Conservation (phyloP, 495 filamentous ascomycete genomes). For the Neurospora cerealis region DNA sequence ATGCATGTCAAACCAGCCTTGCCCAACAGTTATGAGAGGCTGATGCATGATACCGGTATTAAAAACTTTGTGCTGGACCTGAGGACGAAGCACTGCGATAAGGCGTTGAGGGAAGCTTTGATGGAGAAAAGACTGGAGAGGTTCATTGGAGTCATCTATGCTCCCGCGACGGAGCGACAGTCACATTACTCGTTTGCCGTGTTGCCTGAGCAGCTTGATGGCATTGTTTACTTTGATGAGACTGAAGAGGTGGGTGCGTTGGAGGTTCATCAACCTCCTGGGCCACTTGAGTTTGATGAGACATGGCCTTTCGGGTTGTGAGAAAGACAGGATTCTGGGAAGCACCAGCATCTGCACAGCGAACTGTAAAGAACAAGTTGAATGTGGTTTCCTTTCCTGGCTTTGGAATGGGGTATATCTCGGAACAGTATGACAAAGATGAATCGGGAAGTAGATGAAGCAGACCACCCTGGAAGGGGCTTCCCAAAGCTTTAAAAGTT, state of each 20-base stretch:
- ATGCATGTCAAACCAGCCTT: slow-evolving; percentile 30
- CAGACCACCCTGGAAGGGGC: background rate
- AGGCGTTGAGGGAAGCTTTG: slow-evolving; percentile 30
- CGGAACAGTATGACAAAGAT: background rate
- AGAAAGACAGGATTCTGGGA: background rate
- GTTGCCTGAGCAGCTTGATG: slow-evolving; percentile 48
- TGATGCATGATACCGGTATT: slow-evolving; percentile 25
- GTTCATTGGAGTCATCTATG: slow-evolving; percentile 54
- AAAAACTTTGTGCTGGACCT: slow-evolving; percentile 42
- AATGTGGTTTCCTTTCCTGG: background rate
- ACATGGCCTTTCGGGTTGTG: slow-evolving; percentile 51
- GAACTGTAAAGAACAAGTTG: background rate
- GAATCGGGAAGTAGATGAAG: background rate
- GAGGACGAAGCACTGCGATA: slow-evolving; percentile 26
- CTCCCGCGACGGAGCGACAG: slow-evolving; percentile 41
- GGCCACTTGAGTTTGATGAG: slow-evolving; percentile 34
- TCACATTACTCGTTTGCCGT: slow-evolving; percentile 47
- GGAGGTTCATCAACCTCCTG: slow-evolving; percentile 41
- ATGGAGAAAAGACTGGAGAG: slow-evolving; percentile 35
- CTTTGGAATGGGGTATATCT: background rate
- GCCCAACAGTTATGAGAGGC: slow-evolving; percentile 23
- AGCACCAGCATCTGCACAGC: background rate
- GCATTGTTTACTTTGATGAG: slow-evolving; percentile 47
- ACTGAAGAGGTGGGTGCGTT: slow-evolving; percentile 41
- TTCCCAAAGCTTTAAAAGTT: background rate